Base-by-base conservation (phyloP, 768 basidiomycete genomes). In the Fomitopsis serialis region DNA sequence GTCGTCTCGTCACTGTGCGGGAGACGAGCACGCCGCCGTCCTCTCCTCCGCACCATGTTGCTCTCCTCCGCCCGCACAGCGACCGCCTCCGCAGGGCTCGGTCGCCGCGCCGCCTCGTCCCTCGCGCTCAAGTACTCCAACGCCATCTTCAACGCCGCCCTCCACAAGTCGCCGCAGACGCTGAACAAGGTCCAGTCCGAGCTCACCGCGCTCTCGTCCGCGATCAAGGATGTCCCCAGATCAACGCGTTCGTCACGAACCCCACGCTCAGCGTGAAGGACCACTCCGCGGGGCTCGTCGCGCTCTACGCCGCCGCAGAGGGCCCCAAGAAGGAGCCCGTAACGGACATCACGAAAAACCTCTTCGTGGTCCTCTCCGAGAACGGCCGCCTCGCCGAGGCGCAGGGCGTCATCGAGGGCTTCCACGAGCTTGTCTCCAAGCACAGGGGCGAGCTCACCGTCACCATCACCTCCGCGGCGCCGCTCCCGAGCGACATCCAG, bases 391-490 rank as follows among this genome's bases (percentile, higher is more conserved):
- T 98, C 57, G 79, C 74, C 57, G 89, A 96, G 77, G 84, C 89
- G 17, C 74, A 82, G 61, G 86, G 85, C 55, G 92, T 96, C 58
- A 89, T 98, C 63, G 83, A 88, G 66, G 92, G 90, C 56, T 98
- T 98, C 76, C 86, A 90, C 61, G 85, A 87, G 68, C 83, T 98
- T 59, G 86, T 96, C 55, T 73, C 90, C 43, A 83, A 89, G 63
- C 82, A 98, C 79, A 87, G 82, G 70, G 97, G 97, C 61, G 96
- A 98, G 74, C 75, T 98, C 58, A 90, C 87, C 66, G 90, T 98
- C 57, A 79, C 84, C 52, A 90, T 98, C 73, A 96, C 95, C 50
- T 93, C 91, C 36, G 92, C 92, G 15, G 63, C 82, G 27, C 83
- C 93, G 13, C 78, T 98, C 55, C 78, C 89, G 53, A 87, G 76